Base-by-base conservation (phyloP, 768 basidiomycete genomes). In the Austroboletus festivus region DNA sequence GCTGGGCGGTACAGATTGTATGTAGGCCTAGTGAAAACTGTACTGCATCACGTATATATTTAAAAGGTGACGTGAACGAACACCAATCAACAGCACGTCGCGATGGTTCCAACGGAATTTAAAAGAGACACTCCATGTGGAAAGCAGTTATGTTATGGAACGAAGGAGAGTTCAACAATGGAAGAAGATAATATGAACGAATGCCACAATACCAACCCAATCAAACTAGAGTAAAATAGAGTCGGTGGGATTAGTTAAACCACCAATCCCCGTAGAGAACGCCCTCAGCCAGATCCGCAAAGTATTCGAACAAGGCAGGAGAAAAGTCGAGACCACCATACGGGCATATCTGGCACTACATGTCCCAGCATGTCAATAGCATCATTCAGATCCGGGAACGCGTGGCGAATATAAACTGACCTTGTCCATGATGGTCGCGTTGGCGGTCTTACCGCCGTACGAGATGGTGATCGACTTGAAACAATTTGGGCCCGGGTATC, bases 311-410 rank as follows among this genome's bases (percentile, higher is more conserved):
- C 41, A 90, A 72, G 37, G 82, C 81, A n/a, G 68, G 63, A 21
- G 82, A 81, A 26, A 89, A 68, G 64, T 91, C 89, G 22, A 90
- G 78, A 30, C 79, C 86, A 39, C 76, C 77, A 48, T 68, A 76
- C 13, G 79, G 78, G 62, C 88, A 90, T 19, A 74, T 76, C 33
- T 80, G 80, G 59, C 86, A 88, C 78, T 86, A 58, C 12, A 31
- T 44, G 28, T 5, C 28, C 7, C 28, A 12, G 12, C 7, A 28
- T 12, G 28, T 28, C 28, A 28, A 28, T 6, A 5, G 15, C 31
- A 33, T 15, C 12, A 33, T 33, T 4, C 12, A 11, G 3, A 59
- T 44, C 1, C 15, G 19, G 41, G 23, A 30, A 18, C 9, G 28
- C 5, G 13, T 15, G 23, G 7, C 28, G 4, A 6, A 26, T 5